These are phyloP conservation scores for Lipomyces mesembrius DNA, from an alignment of 805 yeast species.

Conservation along the genomic window DNA sequence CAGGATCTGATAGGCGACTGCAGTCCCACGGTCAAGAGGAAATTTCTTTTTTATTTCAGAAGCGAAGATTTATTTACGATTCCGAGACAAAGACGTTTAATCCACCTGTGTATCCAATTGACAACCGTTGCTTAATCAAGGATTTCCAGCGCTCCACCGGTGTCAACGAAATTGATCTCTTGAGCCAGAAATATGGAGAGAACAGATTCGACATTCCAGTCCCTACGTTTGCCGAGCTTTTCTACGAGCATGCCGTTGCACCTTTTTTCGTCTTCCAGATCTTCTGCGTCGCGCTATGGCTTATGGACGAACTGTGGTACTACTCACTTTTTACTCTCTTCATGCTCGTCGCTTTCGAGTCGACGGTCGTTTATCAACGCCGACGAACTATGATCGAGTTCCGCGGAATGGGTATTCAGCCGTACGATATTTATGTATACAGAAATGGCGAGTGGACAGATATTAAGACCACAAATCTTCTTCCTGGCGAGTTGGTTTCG, in stretches of 20 bases:
- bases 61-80: constrained; percentile 83
- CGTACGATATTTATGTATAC: constrained; percentile 74
- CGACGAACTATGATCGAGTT: constrained; percentile 93
- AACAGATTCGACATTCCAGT: constrained; percentile 94
- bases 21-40: constrained; percentile 63
- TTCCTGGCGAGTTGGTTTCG: constrained; percentile 79
- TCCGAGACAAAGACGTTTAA: constrained; percentile 59
- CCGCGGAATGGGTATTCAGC: constrained; percentile 96
- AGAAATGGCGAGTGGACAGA: constrained; percentile 74
- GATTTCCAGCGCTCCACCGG: constrained; percentile 64
- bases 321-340: constrained; percentile 87
- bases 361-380: constrained; percentile 93
- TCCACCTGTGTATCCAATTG: constrained; percentile 76
- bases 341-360: constrained; percentile 92
- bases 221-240: constrained; percentile 86
- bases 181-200: constrained; percentile 70
- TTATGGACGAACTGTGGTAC: constrained; percentile 96
- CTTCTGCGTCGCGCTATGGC: constrained; percentile 94
- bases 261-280: constrained; percentile 97
- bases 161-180: constrained; percentile 47
- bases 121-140: constrained; percentile 40
- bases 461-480: constrained; percentile 69
- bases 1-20: neutral
- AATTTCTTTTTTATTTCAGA: constrained; percentile 81
- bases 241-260: constrained; percentile 97